A percentile compares a stretch with the other conserved stretches of the same genome.
phyloP scores from a whole-genome alignment of 306 rosid genomes.

The Cicer cuneatum region DNA sequence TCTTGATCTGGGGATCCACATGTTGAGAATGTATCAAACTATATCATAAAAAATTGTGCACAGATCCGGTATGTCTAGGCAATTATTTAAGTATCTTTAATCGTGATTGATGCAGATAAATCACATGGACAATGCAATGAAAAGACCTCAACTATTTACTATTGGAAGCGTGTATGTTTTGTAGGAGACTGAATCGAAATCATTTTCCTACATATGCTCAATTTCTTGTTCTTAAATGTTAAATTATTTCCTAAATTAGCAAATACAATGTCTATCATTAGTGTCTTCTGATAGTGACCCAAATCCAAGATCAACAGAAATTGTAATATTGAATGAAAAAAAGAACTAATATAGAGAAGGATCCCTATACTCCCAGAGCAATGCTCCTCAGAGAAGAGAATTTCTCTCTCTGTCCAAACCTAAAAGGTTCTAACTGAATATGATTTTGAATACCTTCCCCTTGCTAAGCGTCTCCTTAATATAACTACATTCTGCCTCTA shows the following conservation, averaged over 20 bases:
- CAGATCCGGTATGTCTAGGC: not conserved
- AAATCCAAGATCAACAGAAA: no score
- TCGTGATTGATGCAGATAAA: constrained; percentile 27
- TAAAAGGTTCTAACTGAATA: no score
- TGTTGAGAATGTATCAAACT: not conserved
- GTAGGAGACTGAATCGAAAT: constrained; percentile 21
- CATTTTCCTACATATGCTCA: constrained; percentile 7
- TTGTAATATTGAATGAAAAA: no score
- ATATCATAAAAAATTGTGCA: not conserved
- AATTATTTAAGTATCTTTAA: constrained; percentile 16
- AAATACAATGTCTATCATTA: constrained; percentile 4
- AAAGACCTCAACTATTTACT: not conserved
- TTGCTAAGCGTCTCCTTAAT: no score
- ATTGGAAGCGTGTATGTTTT: constrained; percentile 14
- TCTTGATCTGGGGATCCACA: no score
- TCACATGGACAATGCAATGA: constrained; percentile 6
- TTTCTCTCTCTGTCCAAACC: no score
- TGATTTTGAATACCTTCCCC: no score
- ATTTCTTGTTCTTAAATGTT: constrained; percentile 13
- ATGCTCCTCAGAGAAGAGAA: no score
- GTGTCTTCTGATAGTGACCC: not conserved
- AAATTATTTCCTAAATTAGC: not conserved
- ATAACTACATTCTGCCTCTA: no score
- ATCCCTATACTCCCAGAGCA: no score
- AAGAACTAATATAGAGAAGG: no score